Conservation (phyloP, 164 flowering plant species). For the Amborella trichopoda region DNA sequence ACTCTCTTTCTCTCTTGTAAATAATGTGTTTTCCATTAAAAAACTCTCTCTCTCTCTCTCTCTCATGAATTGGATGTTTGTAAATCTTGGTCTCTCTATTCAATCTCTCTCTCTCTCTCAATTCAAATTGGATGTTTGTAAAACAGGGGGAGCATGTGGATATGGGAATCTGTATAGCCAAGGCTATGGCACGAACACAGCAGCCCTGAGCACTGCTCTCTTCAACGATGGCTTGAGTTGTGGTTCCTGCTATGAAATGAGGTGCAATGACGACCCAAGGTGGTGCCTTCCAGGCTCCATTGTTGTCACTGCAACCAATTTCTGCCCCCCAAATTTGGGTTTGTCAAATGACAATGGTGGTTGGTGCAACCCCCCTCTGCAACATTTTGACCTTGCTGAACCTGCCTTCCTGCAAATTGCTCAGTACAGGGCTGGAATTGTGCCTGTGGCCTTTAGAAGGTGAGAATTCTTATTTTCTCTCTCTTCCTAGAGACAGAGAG, state of each 20-base stretch:
- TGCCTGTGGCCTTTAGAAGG: conserved; percentile 40
- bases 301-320: conserved; percentile 43
- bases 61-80: not conserved
- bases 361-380: conserved; percentile 57
- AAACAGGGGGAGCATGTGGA: conserved; percentile 34
- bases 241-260: conserved; percentile 31
- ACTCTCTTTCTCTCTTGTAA: no score
- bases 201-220: conserved; percentile 29
- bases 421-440: conserved; percentile 41
- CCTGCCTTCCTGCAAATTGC: conserved; percentile 50
- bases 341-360: conserved; percentile 42
- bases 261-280: conserved; percentile 26
- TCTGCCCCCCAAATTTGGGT: conserved; percentile 38
- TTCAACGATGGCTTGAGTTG: conserved; percentile 33
- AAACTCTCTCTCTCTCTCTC: conserved; percentile 4
- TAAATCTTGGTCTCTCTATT: not conserved
- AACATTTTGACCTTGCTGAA: conserved; percentile 45
- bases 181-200: conserved; percentile 35
- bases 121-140: not conserved
- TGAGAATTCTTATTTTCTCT: not conserved
- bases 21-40: no score
- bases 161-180: conserved; percentile 28
- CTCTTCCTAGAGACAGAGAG: no score
- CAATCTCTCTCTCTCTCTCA: no score
- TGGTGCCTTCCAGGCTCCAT: conserved; percentile 34